phyloP scores from a whole-genome alignment of 805 yeast genomes.

The Wickerhamomyces alni region DNA sequence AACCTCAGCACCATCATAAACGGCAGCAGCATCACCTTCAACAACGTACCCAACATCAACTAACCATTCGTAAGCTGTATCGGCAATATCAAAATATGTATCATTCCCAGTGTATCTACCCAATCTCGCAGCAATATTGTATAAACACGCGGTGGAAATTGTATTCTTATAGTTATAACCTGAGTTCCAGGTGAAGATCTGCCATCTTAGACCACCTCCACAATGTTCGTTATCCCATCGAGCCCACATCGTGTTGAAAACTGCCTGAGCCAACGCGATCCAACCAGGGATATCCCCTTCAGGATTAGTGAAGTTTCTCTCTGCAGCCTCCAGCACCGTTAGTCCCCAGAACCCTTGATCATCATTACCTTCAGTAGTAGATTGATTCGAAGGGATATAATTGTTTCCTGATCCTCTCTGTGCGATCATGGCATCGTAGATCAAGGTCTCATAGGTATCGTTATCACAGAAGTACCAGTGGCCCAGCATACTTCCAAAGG shows the following conservation, averaged over 20 bases:
- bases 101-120: conserved; percentile 55
- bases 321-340: conserved; percentile 58
- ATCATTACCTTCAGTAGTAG: conserved; percentile 65
- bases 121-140: conserved; percentile 57
- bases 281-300: conserved; percentile 38
- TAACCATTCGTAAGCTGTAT: conserved; percentile 55
- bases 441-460: conserved; percentile 50
- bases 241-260: conserved; percentile 56
- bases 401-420: conserved; percentile 43
- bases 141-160: conserved; percentile 56
- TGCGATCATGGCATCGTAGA: conserved; percentile 46
- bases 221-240: conserved; percentile 56
- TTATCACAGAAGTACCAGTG: conserved; percentile 67
- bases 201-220: conserved; percentile 69
- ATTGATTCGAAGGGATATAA: conserved; percentile 56
- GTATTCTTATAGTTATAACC: conserved; percentile 65
- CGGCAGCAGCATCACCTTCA: conserved; percentile 26
- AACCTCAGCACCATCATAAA: conserved; percentile 59
- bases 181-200: conserved; percentile 62
- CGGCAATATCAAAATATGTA: conserved; percentile 50
- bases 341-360: conserved; percentile 73
- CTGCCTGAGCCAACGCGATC: conserved; percentile 56
- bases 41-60: conserved; percentile 41
- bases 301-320: conserved; percentile 50
- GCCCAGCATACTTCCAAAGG: conserved; percentile 62